Conservation (phyloP, 2,329 filamentous ascomycete species). For the Ophiostoma sp. region DNA sequence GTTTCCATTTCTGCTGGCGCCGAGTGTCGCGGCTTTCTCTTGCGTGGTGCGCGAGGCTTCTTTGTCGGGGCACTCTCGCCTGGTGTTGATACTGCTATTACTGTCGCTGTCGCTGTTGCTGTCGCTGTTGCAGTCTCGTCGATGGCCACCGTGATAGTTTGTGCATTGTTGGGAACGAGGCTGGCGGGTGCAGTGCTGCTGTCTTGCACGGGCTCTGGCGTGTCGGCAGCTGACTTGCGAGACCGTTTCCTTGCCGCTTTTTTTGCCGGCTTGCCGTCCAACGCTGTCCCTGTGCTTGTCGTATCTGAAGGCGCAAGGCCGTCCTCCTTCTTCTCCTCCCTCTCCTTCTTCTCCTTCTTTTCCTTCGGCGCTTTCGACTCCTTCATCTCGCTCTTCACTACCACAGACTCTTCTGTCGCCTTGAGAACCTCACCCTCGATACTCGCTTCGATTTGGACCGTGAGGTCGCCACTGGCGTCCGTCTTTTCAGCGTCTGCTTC, state of each 20-base stretch:
- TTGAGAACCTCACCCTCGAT: background rate
- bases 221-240: background rate
- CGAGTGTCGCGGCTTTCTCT: constrained; percentile 23
- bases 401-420: background rate
- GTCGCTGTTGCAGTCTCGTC: background rate
- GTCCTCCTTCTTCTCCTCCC: background rate
- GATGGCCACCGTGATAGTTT: background rate
- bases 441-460: background rate
- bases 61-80: background rate
- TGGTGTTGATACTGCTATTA: background rate
- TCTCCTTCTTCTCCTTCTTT: background rate
- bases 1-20: constrained; percentile 23
- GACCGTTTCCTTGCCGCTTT: background rate
- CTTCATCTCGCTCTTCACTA: background rate
- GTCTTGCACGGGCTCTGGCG: constrained; percentile 9
- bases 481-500: background rate
- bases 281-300: background rate
- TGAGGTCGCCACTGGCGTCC: background rate
- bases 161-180: background rate
- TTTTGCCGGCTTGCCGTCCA: background rate
- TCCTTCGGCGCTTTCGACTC: background rate
- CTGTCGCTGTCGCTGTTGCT: background rate
- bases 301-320: background rate
- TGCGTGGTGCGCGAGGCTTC: background rate
- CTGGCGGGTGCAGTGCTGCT: background rate